Conservation (phyloP, 1,284 basidiomycete genomes). For the Ganoderma multipileum region DNA sequence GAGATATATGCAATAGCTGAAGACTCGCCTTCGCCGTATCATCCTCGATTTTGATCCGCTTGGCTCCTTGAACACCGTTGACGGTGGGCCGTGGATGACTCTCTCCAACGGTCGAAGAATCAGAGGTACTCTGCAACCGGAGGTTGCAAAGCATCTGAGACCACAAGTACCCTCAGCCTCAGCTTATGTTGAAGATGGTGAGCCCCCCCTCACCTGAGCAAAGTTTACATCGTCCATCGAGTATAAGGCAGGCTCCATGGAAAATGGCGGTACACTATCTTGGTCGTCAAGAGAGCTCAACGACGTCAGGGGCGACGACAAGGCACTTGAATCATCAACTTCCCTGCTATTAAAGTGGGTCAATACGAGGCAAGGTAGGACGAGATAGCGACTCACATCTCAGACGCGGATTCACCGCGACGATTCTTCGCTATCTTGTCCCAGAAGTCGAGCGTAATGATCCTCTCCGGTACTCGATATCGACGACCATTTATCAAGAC, state of each 20-base stretch:
- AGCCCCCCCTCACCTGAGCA: conserved; percentile 41
- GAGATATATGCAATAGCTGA: too few species aligned
- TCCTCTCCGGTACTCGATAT: conserved; percentile 93
- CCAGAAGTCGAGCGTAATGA: conserved; percentile 97
- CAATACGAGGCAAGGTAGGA: not conserved
- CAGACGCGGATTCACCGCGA: conserved; percentile 41
- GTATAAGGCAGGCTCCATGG: conserved; percentile 33
- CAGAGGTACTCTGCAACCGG: conserved; percentile 17
- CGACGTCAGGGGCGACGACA: conserved; percentile 79
- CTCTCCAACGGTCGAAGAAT: not conserved
- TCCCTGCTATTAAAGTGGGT: conserved; percentile 14
- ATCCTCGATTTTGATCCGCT: conserved; percentile 15
- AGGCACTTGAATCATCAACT: conserved; percentile 49
- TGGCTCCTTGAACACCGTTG: not conserved
- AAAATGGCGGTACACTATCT: conserved; percentile 42
- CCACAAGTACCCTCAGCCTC: not conserved
- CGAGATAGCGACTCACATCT: conserved; percentile 46
- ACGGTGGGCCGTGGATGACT: not conserved
- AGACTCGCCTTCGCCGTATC: conserved; percentile 7
- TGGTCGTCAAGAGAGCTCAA: conserved; percentile 76
- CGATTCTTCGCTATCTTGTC: conserved; percentile 70
- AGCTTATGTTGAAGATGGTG: not conserved
- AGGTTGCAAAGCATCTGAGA: conserved; percentile 30
- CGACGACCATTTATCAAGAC: conserved; percentile 84
- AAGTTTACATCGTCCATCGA: conserved; percentile 48